Percentiles rank a stretch among this genome's conserved stretches.
phyloP scores from a whole-genome alignment of 345 rosid genomes.

The Raphanus raphanistrum region DNA sequence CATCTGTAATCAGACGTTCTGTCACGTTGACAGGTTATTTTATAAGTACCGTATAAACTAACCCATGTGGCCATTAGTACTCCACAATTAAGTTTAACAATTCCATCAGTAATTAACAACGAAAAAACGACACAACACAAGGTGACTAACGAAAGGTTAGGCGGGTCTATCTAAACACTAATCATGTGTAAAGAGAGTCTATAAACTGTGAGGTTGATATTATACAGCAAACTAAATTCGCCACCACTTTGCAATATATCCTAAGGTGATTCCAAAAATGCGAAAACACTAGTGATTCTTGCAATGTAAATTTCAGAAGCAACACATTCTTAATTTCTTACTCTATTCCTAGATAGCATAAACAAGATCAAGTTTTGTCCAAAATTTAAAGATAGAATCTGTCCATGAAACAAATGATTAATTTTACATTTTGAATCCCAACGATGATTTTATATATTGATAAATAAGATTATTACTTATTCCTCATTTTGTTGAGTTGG shows the following conservation, averaged over 20 bases:
- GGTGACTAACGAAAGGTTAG: background rate
- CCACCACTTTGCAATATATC: background rate
- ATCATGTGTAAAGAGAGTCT: background rate
- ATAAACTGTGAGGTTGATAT: background rate
- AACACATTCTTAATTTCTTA: background rate
- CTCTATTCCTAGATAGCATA: background rate
- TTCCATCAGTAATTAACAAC: background rate
- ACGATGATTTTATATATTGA: background rate
- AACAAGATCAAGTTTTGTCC: constrained; percentile 7
- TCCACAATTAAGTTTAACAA: background rate
- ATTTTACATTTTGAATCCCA: constrained; percentile 33
- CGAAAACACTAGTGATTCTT: background rate
- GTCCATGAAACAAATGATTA: constrained; percentile 37
- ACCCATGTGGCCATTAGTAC: background rate
- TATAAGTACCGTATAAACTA: background rate
- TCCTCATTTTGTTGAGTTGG: constrained; percentile 89
- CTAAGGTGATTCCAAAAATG: background rate
- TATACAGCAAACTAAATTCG: background rate
- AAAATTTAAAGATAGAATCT: constrained; percentile 30
- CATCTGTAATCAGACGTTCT: background rate
- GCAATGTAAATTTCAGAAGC: background rate
- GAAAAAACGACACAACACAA: background rate
- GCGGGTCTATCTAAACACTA: background rate
- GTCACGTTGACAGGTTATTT: background rate
- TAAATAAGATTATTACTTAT: constrained; percentile 31